phyloP scores from a whole-genome alignment of 1,284 basidiomycete genomes.

The Ceratobasidium sp. region DNA sequence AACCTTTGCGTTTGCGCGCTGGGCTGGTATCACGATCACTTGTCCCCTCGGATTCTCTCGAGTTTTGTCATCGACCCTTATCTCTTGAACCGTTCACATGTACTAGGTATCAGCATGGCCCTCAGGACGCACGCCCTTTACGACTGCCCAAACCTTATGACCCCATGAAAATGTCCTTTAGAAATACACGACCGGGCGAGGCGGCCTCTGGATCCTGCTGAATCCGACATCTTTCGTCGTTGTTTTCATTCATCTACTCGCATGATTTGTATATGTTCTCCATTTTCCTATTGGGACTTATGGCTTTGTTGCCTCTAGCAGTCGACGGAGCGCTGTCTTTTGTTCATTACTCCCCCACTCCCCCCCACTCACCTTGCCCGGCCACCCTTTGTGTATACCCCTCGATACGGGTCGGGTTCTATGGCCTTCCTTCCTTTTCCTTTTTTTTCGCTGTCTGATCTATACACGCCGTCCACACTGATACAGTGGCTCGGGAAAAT shows the following conservation, averaged over 20 bases:
- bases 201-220: slow-evolving; percentile 37
- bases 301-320: slow-evolving; percentile 1
- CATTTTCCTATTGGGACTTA: slow-evolving; percentile 12
- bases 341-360: background rate
- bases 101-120: slow-evolving; percentile 38
- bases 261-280: slow-evolving; percentile 12
- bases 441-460: background rate
- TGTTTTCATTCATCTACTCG: background rate
- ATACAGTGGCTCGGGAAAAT: slow-evolving; percentile 11
- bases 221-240: background rate
- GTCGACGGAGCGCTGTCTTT: background rate
- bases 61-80: slow-evolving; percentile 15
- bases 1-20: background rate
- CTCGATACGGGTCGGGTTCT: slow-evolving; percentile 11
- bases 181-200: slow-evolving; percentile 15
- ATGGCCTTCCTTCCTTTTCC: slow-evolving; percentile 7
- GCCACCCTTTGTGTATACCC: slow-evolving; percentile 16
- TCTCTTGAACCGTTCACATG: slow-evolving; percentile 29
- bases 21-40: slow-evolving; percentile 10
- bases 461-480: slow-evolving; percentile 4
- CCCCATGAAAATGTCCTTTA: slow-evolving; percentile 7
- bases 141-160: slow-evolving; percentile 6
- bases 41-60: slow-evolving; percentile 5
- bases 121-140: slow-evolving; percentile 31
- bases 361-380: background rate